Conservation (phyloP, 1,284 basidiomycete genomes). For the Moniliophthora roreri region DNA sequence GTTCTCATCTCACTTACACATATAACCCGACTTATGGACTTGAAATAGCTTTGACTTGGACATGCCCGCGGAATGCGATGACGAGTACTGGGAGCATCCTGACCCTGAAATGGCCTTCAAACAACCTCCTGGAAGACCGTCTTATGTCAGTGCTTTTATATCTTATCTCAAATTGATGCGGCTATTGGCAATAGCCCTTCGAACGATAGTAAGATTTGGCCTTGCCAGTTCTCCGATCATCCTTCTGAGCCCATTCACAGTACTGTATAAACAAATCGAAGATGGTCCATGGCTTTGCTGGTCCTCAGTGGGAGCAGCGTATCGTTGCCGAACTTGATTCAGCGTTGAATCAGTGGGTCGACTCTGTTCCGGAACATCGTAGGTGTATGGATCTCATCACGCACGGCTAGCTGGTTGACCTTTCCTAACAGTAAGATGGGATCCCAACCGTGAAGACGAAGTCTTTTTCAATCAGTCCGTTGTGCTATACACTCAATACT, state of each 20-base stretch:
- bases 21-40: not conserved
- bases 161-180: conserved; percentile 60
- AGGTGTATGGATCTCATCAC: conserved; percentile 22
- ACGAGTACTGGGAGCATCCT: conserved; percentile 71
- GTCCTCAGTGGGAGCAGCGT: conserved; percentile 64
- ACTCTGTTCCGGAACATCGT: conserved; percentile 67
- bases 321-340: conserved; percentile 78
- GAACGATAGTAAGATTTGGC: conserved; percentile 59
- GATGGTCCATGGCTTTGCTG: conserved; percentile 54
- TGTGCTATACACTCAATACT: conserved; percentile 65
- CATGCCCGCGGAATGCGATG: conserved; percentile 69
- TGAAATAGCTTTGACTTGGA: conserved; percentile 67
- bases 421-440: conserved; percentile 61
- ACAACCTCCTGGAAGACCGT: conserved; percentile 57
- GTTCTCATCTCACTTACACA: not conserved
- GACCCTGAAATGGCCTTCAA: conserved; percentile 50
- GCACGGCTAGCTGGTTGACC: not conserved
- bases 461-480: conserved; percentile 73
- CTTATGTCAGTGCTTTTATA: conserved; percentile 53
- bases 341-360: conserved; percentile 76
- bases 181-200: conserved; percentile 60
- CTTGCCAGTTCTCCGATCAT: not conserved
- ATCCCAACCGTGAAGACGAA: conserved; percentile 60
- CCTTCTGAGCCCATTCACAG: conserved; percentile 28
- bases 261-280: conserved; percentile 76